Base-by-base conservation (phyloP, 257 asterid species). In the Striga asiatica region DNA sequence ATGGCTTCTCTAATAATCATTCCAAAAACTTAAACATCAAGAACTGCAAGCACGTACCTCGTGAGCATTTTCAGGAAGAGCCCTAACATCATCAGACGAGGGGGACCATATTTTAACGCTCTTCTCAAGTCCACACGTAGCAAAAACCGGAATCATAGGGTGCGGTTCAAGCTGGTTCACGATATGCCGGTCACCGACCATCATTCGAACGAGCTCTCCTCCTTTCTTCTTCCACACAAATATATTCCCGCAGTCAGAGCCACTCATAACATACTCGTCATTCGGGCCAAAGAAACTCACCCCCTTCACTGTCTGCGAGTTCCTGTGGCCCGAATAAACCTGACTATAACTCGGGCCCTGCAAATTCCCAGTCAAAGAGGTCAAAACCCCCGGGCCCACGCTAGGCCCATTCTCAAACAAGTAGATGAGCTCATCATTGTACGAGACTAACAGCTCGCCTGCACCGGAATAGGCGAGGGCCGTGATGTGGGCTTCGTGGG, bases 191-290 rank as follows among this genome's bases (percentile, higher is more conserved):
- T 83, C 94, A 0, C 89, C 94, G 1, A 56, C 50, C 94, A 78
- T 73, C 63, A 83, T 6, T 45, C 89, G 82, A 55, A 80, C 76
- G 58, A 83, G 86, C 43, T 74, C 59, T 7, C 77, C 76, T 0
- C 73, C 80, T 60, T 74, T 80, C 59, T 83, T 83, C 76, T 69
- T 83, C 94, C 94, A 83, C 47, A 83, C 66, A 69, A 78, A 83
- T 47, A 83, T 71, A 47, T 72, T 79, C 50, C 89, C 94, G 53
- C 94, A 83, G 60, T 83, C 89, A 6, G 94, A 83, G 22, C 87
- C 94, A 0, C 84, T 78, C 56, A 81, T 1, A 45, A 83, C 79
- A 12, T 78, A 83, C 11, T 83, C 79, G 19, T 78, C 81, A 2
- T 76, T 72, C 1, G 86, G 86, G 19, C 94, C 94, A 53, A 80